A percentile compares a stretch with the other conserved stretches of the same genome.
Evolutionary conservation across 371 early-diverging fungal genomes (phyloP).

Genomic region (Apophysomyces trapeziformis): DNA sequence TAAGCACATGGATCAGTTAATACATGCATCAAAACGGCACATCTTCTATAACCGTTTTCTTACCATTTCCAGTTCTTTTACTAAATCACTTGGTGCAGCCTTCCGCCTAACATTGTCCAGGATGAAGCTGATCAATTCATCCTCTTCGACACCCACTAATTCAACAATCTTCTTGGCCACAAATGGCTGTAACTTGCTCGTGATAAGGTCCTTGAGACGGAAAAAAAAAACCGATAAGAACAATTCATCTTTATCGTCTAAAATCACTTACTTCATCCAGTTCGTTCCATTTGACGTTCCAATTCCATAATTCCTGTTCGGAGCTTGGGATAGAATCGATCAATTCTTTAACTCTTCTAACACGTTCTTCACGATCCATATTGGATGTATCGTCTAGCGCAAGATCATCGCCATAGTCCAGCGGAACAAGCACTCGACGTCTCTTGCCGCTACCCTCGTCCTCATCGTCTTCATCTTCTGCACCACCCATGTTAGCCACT

Average conservation of each 20-base stretch:
- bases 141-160: slow-evolving; percentile 73
- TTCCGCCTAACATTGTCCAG: slow-evolving; percentile 63
- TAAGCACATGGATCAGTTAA: not conserved
- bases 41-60: slow-evolving; percentile 15
- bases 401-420: slow-evolving; percentile 62
- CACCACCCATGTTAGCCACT: slow-evolving; percentile 48
- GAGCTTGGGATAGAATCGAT: slow-evolving; percentile 81
- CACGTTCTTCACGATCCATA: slow-evolving; percentile 58
- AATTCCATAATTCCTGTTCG: slow-evolving; percentile 74
- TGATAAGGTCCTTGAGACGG: slow-evolving; percentile 47
- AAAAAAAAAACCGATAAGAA: not conserved
- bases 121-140: slow-evolving; percentile 73
- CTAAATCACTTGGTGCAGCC: slow-evolving; percentile 57
- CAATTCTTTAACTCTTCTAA: slow-evolving; percentile 63
- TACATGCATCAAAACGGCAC: not conserved
- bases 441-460: slow-evolving; percentile 58
- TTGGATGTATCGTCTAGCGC: slow-evolving; percentile 18
- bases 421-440: slow-evolving; percentile 63
- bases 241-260: not conserved
- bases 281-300: slow-evolving; percentile 80
- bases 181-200: slow-evolving; percentile 74
- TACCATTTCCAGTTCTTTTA: slow-evolving; percentile 75
- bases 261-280: slow-evolving; percentile 62
- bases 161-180: slow-evolving; percentile 80
- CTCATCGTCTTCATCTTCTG: slow-evolving; percentile 58